Percentiles rank a stretch among this genome's conserved stretches.
Conservation (phyloP, 2,329 filamentous ascomycete genomes). For the Aspergillus carbonarius region DNA sequence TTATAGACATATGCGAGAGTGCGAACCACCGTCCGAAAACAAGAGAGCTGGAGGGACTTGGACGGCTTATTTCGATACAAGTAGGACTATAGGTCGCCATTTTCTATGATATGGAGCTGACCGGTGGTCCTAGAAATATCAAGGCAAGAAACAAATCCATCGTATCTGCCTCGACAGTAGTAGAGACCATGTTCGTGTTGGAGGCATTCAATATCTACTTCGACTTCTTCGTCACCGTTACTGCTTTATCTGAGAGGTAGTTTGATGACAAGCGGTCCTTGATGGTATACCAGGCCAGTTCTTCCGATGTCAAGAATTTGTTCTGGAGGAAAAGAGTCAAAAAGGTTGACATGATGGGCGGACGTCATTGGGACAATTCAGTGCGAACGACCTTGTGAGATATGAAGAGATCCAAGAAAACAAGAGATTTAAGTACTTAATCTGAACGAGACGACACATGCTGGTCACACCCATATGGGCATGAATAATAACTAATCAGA, state of each 20-base stretch:
- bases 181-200: constrained; percentile 10
- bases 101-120: constrained; percentile 4
- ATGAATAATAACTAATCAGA: too few relatives aligned
- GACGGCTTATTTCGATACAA: not conserved
- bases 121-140: constrained; percentile 2
- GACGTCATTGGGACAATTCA: too few relatives aligned
- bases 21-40: constrained; percentile 21
- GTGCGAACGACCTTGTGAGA: too few relatives aligned
- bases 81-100: constrained; percentile 9
- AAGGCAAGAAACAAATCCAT: constrained; percentile 1
- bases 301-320: constrained; percentile 3
- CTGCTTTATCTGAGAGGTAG: constrained; percentile 2
- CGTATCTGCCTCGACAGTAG: not conserved
- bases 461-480: too few relatives aligned
- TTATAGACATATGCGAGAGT: constrained; percentile 18
- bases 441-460: too few relatives aligned
- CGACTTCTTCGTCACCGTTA: constrained; percentile 7
- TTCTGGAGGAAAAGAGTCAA: too few relatives aligned
- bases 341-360: too few relatives aligned
- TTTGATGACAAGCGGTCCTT: constrained; percentile 7
- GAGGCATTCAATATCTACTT: constrained; percentile 9
- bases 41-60: constrained; percentile 9
- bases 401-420: too few relatives aligned
- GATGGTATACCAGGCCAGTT: constrained; percentile 8
- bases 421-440: too few relatives aligned